Base-by-base conservation (phyloP, 2,329 filamentous ascomycete genomes). In the Atkinsonella texensis region DNA sequence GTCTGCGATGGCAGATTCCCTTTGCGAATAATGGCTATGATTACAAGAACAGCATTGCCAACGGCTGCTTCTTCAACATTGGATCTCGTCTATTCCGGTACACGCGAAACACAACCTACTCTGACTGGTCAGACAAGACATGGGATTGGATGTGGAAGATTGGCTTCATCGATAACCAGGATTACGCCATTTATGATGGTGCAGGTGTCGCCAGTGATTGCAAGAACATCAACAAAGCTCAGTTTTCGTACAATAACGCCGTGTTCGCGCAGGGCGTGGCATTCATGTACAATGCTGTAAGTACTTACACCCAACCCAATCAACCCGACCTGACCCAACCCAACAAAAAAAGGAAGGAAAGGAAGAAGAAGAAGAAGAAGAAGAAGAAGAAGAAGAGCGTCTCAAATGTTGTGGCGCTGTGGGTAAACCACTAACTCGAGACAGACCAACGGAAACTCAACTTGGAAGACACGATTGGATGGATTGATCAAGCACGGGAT, bases 1-100 rank as follows among this genome's bases (percentile, higher is more conserved):
- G 86, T 18, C 65, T 90, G 55, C 75, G 84, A 58, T 89, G 85
- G 85, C 87, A 91, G 70, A 85, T 91, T 54, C 87, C 82, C 57
- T 72, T 77, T 6, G 81, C 84, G 58, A 89, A 90, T 63, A 76
- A 74, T 45, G 87, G 87, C 35, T 91, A 87, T 65, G 75, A 83
- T 61, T 89, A 90, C 73, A 93, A 83, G 65, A 83, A 83, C 65
- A 72, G 69, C 71, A 52, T 59, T 60, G 76, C 79, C 23, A 83
- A 81, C 55, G 79, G 77, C 44, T 76, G 75, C 59, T 80, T 82
- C 64, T 83, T 83, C 69, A 80, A 83, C 61, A 65, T 83, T 18
- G 79, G 74, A n/a, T 79, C 86, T 15, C 79, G 87, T 9, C 74
- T 91, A 11, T 85, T 82, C 0, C 76, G 81, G 10, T 89, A 87